phyloP scores from a whole-genome alignment of 805 yeast species.

The Hanseniaspora valbyensis region DNA sequence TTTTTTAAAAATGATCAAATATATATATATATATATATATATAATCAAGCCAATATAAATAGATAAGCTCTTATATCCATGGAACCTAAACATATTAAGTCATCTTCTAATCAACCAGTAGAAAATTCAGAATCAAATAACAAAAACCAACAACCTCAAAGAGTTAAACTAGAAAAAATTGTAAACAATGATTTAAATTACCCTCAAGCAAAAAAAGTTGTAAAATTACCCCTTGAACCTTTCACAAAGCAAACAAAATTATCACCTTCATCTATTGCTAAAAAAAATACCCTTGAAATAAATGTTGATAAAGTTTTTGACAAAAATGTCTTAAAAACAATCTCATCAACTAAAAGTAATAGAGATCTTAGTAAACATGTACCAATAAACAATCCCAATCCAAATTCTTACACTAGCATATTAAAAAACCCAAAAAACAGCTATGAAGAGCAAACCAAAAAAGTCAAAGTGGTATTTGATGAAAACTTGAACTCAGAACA shows the following conservation, averaged over 20 bases:
- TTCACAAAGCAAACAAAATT: not conserved
- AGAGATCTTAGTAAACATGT: not conserved
- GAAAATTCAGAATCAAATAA: too few relatives aligned
- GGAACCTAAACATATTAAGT: too few relatives aligned
- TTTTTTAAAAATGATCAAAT: too few relatives aligned
- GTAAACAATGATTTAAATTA: too few relatives aligned
- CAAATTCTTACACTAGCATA: slow-evolving; percentile 1
- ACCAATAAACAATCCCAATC: slow-evolving; percentile 1
- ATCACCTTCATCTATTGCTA: not conserved
- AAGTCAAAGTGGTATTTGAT: slow-evolving; percentile 3
- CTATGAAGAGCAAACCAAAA: not conserved
- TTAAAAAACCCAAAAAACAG: slow-evolving; percentile 1
- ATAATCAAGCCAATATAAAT: too few relatives aligned
- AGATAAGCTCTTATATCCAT: too few relatives aligned
- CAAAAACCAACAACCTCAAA: too few relatives aligned
- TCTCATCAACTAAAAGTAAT: not conserved
- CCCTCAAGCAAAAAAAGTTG: not conserved
- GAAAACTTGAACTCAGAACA: slow-evolving; percentile 12
- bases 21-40: too few relatives aligned
- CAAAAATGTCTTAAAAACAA: not conserved
- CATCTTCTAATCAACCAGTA: too few relatives aligned
- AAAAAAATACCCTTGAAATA: not conserved
- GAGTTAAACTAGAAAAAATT: too few relatives aligned
- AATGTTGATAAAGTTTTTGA: not conserved
- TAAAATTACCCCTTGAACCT: not conserved